A percentile compares a stretch with the other conserved stretches of the same genome.
phyloP scores from a whole-genome alignment of 164 flowering plant species.

The Umbellularia californica region DNA sequence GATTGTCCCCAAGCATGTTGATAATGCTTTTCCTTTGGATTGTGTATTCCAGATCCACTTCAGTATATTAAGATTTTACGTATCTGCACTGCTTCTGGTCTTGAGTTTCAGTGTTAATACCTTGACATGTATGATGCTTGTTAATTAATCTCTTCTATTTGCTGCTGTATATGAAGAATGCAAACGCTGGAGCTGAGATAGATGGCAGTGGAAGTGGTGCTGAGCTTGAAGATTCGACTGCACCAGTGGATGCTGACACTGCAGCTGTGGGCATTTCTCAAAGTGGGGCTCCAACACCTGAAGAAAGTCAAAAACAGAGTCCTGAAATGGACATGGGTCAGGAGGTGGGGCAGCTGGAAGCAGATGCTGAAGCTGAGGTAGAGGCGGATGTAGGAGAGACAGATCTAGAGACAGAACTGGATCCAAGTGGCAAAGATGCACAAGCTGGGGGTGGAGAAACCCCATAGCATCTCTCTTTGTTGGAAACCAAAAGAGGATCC shows the following conservation, averaged over 20 bases:
- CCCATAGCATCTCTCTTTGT: neutral
- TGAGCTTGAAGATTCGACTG: slow-evolving; percentile 50
- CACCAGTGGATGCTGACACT: slow-evolving; percentile 61
- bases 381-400: slow-evolving; percentile 62
- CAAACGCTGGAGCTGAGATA: slow-evolving; percentile 51
- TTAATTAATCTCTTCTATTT: slow-evolving; percentile 7
- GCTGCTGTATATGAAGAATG: slow-evolving; percentile 31
- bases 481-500: too few relatives aligned
- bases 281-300: slow-evolving; percentile 52
- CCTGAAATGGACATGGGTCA: slow-evolving; percentile 53
- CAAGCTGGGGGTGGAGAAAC: neutral
- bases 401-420: slow-evolving; percentile 42
- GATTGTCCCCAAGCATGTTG: too few relatives aligned
- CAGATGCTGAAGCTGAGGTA: slow-evolving; percentile 46
- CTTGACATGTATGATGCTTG: neutral
- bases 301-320: slow-evolving; percentile 60
- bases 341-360: slow-evolving; percentile 63
- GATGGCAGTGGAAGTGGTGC: slow-evolving; percentile 56
- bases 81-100: neutral
- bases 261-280: slow-evolving; percentile 37
- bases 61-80: too few relatives aligned
- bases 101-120: neutral
- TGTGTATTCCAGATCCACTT: too few relatives aligned
- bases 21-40: too few relatives aligned
- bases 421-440: neutral